Base-by-base conservation (phyloP, 148 eudicot genomes). In the Chenopodium berlandieri region DNA sequence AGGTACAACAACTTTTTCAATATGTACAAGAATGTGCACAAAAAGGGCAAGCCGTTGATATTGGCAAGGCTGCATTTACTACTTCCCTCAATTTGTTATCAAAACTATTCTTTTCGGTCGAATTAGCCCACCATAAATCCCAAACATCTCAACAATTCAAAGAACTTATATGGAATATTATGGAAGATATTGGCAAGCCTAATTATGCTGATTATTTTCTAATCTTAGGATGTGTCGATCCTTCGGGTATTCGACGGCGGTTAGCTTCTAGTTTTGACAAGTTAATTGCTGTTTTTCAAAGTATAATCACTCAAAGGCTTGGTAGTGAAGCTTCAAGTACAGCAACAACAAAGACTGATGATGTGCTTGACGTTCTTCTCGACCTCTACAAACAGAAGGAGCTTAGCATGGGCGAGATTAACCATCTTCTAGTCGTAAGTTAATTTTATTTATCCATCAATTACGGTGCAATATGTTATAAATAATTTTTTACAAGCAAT, bases 151-250 rank as follows among this genome's bases (percentile, higher is more conserved):
- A 81, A 25, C 54, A 81, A 67, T 52, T 81, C 23, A 81, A 81
- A 73, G 79, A 81, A 23, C 30, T 81, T 2, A 69, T 81, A 10
- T 81, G 83, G 83, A 75, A 54, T 4, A 81, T 81, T 22, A 81
- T 81, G 83, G 83, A 81, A 40, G 83, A 81, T 60, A 84, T 84
- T 5, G 91, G 90, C 0, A 85, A 86, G 50, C 90, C 93, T 5
- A 90, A 90, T 22, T 75, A 84, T 0, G 86, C 89, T 14, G 91
- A 89, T 69, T 85, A 76, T 12, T 89, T 87, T n/a, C 89, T 91
- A 9, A n/a, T 58, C 17, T 70, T 90, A 25, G 81, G 80, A 31
- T 78, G 76, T 80, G 56, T 87, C 37, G 93, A 90, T 71, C 89
- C 84, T 0, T 91, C 82, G 58, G 84, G 93, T 2, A 65, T 90